Percentiles rank a stretch among this genome's conserved stretches.
phyloP scores from a whole-genome alignment of 1,284 basidiomycete genomes.

The Blastosporella zonata region DNA sequence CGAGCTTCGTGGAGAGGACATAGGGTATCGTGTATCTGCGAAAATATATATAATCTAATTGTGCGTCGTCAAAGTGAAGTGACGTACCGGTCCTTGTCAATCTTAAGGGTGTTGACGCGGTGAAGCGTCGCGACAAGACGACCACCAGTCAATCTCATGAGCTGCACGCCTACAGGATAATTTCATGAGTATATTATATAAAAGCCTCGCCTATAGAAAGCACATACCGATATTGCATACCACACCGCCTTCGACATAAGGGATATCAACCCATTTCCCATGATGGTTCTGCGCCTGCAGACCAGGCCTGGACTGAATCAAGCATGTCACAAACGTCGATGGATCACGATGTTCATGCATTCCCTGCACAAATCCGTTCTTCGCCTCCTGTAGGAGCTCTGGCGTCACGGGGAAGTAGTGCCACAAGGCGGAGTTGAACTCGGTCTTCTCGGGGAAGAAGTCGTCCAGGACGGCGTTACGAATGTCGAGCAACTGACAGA shows the following conservation, averaged over 20 bases:
- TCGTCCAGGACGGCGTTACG: conserved; percentile 20
- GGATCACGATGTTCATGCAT: conserved; percentile 31
- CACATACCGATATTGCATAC: conserved; percentile 26
- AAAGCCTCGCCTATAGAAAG: neutral
- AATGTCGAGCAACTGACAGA: conserved; percentile 24
- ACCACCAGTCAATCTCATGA: conserved; percentile 27
- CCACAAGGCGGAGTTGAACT: conserved; percentile 28
- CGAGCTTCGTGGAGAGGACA: conserved; percentile 26
- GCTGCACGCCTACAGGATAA: conserved; percentile 22
- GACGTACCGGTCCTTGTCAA: conserved; percentile 23
- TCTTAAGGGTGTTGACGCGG: conserved; percentile 29
- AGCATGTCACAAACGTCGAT: conserved; percentile 28
- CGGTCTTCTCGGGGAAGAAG: conserved; percentile 23
- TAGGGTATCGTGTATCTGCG: conserved; percentile 27
- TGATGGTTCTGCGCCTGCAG: conserved; percentile 28
- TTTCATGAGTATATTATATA: neutral
- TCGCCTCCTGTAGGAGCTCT: conserved; percentile 19
- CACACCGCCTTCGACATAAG: conserved; percentile 25
- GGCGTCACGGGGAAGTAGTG: conserved; percentile 26
- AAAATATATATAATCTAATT: neutral
- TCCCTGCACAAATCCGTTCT: conserved; percentile 24
- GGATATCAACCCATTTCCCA: conserved; percentile 26
- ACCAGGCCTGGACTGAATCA: conserved; percentile 27
- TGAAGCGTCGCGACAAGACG: conserved; percentile 27
- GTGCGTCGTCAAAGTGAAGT: neutral